Evolutionary conservation across 169 alveolate species (phyloP).

Genomic region (Ichthyophthirius multifiliis): DNA sequence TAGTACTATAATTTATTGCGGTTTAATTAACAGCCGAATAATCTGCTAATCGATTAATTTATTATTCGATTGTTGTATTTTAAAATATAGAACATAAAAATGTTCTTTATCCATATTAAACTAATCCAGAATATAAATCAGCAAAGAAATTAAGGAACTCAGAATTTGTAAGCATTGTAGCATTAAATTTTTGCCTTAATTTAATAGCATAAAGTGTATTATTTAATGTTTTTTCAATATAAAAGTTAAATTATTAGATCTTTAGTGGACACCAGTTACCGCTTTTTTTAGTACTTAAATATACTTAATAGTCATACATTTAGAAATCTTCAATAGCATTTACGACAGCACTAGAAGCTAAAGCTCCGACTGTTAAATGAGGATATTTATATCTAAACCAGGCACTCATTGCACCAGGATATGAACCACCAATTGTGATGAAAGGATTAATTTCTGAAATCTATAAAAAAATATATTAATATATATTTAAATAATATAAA

Average conservation of each 20-base stretch:
- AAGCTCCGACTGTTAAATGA: slow-evolving; percentile 58
- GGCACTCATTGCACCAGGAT: slow-evolving; percentile 79
- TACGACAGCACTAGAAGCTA: slow-evolving; percentile 72
- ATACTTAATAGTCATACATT: slow-evolving; percentile 46
- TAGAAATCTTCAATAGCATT: slow-evolving; percentile 48
- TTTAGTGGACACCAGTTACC: slow-evolving; percentile 39
- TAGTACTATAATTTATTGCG: neutral
- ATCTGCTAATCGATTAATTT: neutral
- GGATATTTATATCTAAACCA: slow-evolving; percentile 71
- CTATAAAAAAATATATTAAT: neutral
- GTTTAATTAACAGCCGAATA: neutral
- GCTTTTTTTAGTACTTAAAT: slow-evolving; percentile 18
- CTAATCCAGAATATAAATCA: slow-evolving; percentile 42
- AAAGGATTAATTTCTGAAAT: slow-evolving; percentile 11
- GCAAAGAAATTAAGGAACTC: slow-evolving; percentile 60
- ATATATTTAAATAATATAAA: neutral
- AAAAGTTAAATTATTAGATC: slow-evolving; percentile 8
- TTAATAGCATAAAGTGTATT: neutral
- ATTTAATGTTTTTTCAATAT: slow-evolving; percentile 23
- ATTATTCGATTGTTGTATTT: neutral
- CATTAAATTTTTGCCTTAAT: slow-evolving; percentile 15
- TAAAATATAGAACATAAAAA: slow-evolving; percentile 35
- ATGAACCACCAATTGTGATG: slow-evolving; percentile 72
- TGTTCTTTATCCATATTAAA: slow-evolving; percentile 56
- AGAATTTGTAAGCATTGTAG: slow-evolving; percentile 22